These are phyloP conservation scores for Kodamaea laetipori DNA, from an alignment of 805 yeast species.

Conservation along the genomic window DNA sequence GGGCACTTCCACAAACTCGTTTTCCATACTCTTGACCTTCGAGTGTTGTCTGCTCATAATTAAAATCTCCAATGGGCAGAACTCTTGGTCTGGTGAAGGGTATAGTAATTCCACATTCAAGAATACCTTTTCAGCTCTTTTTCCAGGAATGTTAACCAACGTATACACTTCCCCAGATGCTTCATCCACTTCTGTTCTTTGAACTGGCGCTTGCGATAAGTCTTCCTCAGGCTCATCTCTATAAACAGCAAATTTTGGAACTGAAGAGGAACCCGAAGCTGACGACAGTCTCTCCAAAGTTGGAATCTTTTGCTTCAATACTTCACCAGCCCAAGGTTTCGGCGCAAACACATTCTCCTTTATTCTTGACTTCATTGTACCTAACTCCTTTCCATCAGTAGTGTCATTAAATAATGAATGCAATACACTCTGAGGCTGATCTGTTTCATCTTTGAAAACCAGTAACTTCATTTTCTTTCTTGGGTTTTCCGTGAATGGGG, in stretches of 20 bases:
- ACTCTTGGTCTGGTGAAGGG: constrained; percentile 50
- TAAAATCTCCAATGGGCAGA: constrained; percentile 64
- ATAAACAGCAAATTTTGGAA: constrained; percentile 24
- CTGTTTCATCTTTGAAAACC: constrained; percentile 41
- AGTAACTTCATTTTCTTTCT: constrained; percentile 35
- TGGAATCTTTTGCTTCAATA: constrained; percentile 42
- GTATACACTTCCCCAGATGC: constrained; percentile 44
- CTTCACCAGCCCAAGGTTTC: constrained; percentile 66
- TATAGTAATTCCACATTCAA: constrained; percentile 62
- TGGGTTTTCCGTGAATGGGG: not conserved
- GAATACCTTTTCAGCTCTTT: constrained; percentile 58
- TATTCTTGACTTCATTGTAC: constrained; percentile 48
- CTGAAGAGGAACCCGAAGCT: constrained; percentile 29
- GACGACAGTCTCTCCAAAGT: constrained; percentile 18
- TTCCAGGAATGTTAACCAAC: constrained; percentile 55
- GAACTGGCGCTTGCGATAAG: not conserved
- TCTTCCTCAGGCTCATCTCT: constrained; percentile 23
- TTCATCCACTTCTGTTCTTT: constrained; percentile 6
- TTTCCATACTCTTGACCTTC: not conserved
- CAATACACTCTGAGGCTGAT: constrained; percentile 19
- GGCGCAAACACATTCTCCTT: constrained; percentile 66
- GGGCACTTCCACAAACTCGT: constrained; percentile 1
- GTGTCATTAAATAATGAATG: constrained; percentile 25
- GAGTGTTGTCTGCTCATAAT: constrained; percentile 47
- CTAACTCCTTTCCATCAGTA: constrained; percentile 36